Conservation (phyloP, 2,329 filamentous ascomycete genomes). For the Rutstroemia sp. region DNA sequence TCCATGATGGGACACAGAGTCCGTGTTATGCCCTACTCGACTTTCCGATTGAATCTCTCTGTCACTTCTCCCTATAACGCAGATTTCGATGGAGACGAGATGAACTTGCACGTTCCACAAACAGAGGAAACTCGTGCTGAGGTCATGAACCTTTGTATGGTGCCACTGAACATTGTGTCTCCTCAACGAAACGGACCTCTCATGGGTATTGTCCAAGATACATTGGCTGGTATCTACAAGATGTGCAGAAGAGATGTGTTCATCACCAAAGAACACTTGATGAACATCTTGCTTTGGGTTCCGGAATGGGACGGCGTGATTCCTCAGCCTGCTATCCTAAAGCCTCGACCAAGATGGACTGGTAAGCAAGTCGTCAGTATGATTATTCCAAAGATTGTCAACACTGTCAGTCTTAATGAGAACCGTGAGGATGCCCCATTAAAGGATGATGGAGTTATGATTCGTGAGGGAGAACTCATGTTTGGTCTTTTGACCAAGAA, state of each 20-base stretch:
- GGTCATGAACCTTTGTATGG: constrained; percentile 88
- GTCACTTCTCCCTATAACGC: constrained; percentile 99
- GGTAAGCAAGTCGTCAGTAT: constrained; percentile 97
- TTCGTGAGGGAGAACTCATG: constrained; percentile 82
- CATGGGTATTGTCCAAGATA: constrained; percentile 99
- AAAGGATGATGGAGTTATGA: constrained; percentile 70
- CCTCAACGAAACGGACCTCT: constrained; percentile 93
- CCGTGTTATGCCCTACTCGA: constrained; percentile 97
- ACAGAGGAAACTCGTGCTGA: constrained; percentile 95
- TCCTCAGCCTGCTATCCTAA: constrained; percentile 86
- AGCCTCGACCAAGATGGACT: constrained; percentile 89
- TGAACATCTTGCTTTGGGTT: constrained; percentile 97
- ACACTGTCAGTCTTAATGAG: constrained; percentile 61
- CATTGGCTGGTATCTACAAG: constrained; percentile 93
- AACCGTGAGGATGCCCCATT: constrained; percentile 49
- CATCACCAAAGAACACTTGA: constrained; percentile 81
- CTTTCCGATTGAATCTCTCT: constrained; percentile 93
- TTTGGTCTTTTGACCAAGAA: constrained; percentile 92
- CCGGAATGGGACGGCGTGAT: constrained; percentile 96
- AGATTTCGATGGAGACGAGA: constrained; percentile 99
- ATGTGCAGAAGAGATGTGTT: constrained; percentile 90
- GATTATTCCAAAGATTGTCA: constrained; percentile 82
- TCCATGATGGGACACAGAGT: constrained; percentile 99
- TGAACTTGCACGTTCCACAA: constrained; percentile 99
- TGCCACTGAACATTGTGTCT: constrained; percentile 97